A percentile compares a stretch with the other conserved stretches of the same genome.
Conservation (phyloP, 257 asterid genomes). For the Coffea eugenioides region DNA sequence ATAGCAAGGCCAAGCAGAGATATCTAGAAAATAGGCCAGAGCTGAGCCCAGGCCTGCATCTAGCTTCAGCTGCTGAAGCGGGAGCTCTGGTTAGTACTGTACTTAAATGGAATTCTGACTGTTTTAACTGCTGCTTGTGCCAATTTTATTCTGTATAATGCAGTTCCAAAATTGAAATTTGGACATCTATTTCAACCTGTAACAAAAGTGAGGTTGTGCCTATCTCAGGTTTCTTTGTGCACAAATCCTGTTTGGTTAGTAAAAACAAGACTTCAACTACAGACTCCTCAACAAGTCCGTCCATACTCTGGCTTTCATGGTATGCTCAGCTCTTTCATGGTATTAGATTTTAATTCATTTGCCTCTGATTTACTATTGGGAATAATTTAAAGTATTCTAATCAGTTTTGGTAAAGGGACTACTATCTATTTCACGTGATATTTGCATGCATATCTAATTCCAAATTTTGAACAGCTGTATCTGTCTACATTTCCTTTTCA, state of each 20-base stretch:
- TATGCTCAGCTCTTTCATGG: conserved; percentile 31
- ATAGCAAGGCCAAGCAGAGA: conserved; percentile 86
- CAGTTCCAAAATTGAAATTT: background rate
- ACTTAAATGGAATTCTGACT: background rate
- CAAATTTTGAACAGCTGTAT: no score
- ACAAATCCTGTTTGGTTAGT: conserved; percentile 98
- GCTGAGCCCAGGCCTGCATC: conserved; percentile 84
- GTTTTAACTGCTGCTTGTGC: background rate
- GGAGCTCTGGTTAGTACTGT: conserved; percentile 77
- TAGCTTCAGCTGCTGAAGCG: conserved; percentile 96
- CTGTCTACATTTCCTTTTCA: background rate
- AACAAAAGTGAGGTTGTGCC: conserved; percentile 17
- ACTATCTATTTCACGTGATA: background rate
- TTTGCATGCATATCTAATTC: no score
- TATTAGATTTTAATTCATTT: conserved; percentile 13
- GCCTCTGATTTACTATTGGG: background rate
- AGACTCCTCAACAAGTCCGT: conserved; percentile 68
- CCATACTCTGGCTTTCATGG: conserved; percentile 93
- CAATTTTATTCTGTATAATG: background rate
- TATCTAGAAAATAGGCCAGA: conserved; percentile 63
- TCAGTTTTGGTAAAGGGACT: background rate
- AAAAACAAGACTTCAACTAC: conserved; percentile 97
- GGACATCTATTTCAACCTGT: background rate
- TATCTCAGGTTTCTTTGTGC: conserved; percentile 62
- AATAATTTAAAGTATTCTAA: no score